These are phyloP conservation scores for Medakamo hakoo DNA, from an alignment of 139 green algal genomes.

Conservation along the genomic window DNA sequence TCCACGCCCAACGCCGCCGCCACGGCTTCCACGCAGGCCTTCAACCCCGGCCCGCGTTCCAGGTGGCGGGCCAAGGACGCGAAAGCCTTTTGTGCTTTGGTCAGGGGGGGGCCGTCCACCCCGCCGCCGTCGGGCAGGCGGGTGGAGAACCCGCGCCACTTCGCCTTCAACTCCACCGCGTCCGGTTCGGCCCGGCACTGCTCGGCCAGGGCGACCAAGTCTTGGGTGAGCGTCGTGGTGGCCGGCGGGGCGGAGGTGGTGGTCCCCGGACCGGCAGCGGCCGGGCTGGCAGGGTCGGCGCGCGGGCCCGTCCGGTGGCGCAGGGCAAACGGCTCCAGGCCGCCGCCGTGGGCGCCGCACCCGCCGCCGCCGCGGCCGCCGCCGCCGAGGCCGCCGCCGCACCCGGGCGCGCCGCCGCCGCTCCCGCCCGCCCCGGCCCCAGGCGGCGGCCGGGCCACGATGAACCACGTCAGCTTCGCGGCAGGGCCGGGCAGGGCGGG, in stretches of 20 bases:
- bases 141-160: conserved; percentile 49
- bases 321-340: background rate
- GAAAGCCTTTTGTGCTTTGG: conserved; percentile 36
- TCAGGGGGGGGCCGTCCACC: conserved; percentile 20
- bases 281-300: background rate
- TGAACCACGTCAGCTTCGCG: background rate
- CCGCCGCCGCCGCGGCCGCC: background rate
- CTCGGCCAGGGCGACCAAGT: no score
- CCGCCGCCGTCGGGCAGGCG: conserved; percentile 5
- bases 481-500: conserved; percentile 24
- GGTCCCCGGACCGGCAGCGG: background rate
- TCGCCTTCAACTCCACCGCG: conserved; percentile 23
- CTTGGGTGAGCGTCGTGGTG: conserved; percentile 10
- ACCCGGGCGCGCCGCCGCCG: background rate
- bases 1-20: no score
- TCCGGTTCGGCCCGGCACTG: conserved; percentile 19
- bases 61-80: no score
- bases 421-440: background rate
- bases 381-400: background rate
- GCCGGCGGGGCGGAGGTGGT: background rate
- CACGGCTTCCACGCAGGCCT: no score
- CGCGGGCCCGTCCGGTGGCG: background rate
- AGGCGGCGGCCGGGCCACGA: background rate
- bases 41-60: no score
- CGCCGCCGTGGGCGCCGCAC: no score